Evolutionary conservation across 208 protist genomes (phyloP).

Genomic region (Crithidia mellificae): DNA sequence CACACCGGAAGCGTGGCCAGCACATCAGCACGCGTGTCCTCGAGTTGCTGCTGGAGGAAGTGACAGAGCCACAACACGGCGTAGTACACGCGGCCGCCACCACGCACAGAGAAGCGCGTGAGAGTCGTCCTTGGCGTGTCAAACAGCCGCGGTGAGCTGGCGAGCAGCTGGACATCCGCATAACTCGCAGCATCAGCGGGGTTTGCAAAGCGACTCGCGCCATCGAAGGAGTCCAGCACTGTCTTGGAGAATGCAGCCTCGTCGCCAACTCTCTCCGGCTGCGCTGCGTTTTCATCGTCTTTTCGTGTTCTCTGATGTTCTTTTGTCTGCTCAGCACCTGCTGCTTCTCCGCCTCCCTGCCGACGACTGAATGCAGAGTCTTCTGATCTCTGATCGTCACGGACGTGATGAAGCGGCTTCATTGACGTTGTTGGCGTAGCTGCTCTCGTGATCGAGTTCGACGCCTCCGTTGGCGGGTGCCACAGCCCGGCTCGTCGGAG

Average conservation of each 20-base stretch:
- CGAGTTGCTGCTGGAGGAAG: constrained; percentile 1
- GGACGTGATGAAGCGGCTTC: no score
- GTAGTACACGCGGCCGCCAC: constrained; percentile 52
- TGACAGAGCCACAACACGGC: constrained; percentile 39
- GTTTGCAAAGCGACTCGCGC: neutral
- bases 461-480: constrained; percentile 40
- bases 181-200: neutral
- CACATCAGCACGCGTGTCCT: constrained; percentile 2
- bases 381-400: no score
- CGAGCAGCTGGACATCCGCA: constrained; percentile 40
- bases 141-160: constrained; percentile 27
- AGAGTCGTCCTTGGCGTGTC: constrained; percentile 19
- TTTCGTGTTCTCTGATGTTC: neutral
- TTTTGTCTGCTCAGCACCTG: neutral
- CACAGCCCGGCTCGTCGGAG: constrained; percentile 54
- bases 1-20: constrained; percentile 34
- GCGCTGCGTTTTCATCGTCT: no score
- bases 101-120: constrained; percentile 25
- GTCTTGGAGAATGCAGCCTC: no score
- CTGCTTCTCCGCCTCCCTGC: neutral
- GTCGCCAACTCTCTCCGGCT: no score
- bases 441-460: neutral
- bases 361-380: no score
- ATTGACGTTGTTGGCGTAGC: neutral
- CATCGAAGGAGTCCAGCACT: neutral